Evolutionary conservation across 208 protist genomes (phyloP).

Genomic region (Naegleria gruberi): DNA sequence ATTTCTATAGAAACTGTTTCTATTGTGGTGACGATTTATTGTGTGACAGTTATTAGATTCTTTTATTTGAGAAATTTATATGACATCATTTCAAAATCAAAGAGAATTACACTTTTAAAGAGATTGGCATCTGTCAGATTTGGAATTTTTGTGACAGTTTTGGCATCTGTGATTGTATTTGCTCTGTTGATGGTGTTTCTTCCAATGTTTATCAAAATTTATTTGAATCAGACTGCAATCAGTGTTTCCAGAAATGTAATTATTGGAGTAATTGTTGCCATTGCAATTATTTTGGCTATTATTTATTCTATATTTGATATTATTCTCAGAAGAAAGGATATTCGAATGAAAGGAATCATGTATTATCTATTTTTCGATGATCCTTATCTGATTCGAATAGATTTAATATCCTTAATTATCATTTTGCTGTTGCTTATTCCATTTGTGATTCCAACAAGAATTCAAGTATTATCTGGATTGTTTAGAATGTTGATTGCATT

Average conservation of each 20-base stretch:
- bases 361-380: background rate
- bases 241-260: constrained; percentile 22
- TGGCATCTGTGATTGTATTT: background rate
- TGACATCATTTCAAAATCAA: background rate
- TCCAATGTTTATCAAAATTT: background rate
- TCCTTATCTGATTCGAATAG: background rate
- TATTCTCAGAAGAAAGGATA: background rate
- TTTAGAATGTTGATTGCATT: background rate
- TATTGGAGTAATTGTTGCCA: background rate
- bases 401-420: background rate
- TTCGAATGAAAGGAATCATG: background rate
- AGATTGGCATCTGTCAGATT: background rate
- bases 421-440: background rate
- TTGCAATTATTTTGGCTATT: background rate
- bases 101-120: background rate
- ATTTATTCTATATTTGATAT: background rate
- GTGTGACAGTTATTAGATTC: background rate
- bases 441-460: background rate
- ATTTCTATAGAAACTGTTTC: background rate
- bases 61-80: constrained; percentile 11
- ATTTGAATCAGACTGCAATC: too few relatives aligned
- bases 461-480: background rate
- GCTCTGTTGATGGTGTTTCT: background rate
- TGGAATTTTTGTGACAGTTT: background rate
- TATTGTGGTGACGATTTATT: background rate